Conservation (phyloP, 306 rosid species). For the Quercus gilva region DNA sequence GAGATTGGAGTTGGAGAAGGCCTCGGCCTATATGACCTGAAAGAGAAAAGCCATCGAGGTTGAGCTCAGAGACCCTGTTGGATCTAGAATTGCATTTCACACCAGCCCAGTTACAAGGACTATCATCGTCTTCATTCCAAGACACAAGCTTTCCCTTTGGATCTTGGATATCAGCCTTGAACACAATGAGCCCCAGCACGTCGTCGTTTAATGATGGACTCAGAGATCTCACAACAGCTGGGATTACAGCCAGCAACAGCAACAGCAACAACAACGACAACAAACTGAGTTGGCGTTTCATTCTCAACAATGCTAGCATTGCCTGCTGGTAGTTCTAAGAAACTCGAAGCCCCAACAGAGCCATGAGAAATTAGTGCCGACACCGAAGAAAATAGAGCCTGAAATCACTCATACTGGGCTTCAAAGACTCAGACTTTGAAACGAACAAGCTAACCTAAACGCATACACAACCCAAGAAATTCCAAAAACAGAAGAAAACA, state of each 20-base stretch:
- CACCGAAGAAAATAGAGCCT: conserved; percentile 1
- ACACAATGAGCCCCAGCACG: conserved; percentile 89
- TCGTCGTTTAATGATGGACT: conserved; percentile 92
- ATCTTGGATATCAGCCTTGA: conserved; percentile 87
- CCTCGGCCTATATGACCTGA: conserved; percentile 86
- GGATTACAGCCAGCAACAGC: conserved; percentile 36
- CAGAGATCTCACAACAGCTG: conserved; percentile 41
- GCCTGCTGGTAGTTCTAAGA: not conserved
- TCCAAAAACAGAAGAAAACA: not conserved
- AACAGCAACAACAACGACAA: conserved; percentile 10
- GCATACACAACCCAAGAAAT: conserved; percentile 2
- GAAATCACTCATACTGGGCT: conserved; percentile 7
- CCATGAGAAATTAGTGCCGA: conserved; percentile 41
- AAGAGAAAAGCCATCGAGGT: conserved; percentile 75
- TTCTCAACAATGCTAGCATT: conserved; percentile 44
- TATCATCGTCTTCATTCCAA: conserved; percentile 93
- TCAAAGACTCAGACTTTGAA: not conserved
- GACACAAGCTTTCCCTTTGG: conserved; percentile 64
- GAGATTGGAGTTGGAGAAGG: conserved; percentile 58
- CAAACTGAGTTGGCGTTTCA: conserved; percentile 36
- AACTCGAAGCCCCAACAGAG: conserved; percentile 19
- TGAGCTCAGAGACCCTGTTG: conserved; percentile 74
- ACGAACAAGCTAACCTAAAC: conserved; percentile 8
- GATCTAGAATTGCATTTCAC: conserved; percentile 92
- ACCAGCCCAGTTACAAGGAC: conserved; percentile 77